Evolutionary conservation across 352 stramenopile species (phyloP).

Genomic region (Phytophthora foliorum): DNA sequence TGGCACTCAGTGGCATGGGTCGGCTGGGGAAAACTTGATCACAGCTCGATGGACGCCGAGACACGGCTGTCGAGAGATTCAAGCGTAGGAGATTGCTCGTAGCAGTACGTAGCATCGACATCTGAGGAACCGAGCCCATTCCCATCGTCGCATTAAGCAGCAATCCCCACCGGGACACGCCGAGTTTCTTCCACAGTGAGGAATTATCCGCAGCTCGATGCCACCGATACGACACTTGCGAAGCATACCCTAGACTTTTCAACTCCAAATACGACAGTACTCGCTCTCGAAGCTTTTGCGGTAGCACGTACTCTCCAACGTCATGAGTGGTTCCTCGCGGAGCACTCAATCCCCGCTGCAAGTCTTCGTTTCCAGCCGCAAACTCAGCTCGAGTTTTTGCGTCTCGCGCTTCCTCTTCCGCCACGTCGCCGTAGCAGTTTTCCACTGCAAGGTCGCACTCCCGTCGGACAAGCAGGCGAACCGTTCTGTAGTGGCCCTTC

Average conservation of each 20-base stretch:
- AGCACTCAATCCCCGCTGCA: too few relatives aligned
- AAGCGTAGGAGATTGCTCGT: conserved; percentile 26
- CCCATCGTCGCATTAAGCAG: conserved; percentile 68
- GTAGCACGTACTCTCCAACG: conserved; percentile 37
- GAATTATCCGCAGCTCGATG: conserved; percentile 73
- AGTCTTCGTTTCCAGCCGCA: conserved; percentile 57
- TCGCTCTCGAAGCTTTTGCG: conserved; percentile 60
- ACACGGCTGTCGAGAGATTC: conserved; percentile 26
- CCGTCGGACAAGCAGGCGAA: conserved; percentile 68
- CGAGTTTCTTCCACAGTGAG: conserved; percentile 68
- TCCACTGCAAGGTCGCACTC: conserved; percentile 60
- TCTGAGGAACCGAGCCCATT: conserved; percentile 50
- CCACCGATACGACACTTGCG: conserved; percentile 79
- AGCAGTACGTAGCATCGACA: conserved; percentile 40
- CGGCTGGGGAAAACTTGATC: conserved; percentile 33
- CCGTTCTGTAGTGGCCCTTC: conserved; percentile 70
- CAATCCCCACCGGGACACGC: conserved; percentile 78
- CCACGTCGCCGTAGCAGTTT: conserved; percentile 78
- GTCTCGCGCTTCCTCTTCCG: conserved; percentile 70
- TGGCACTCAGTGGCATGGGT: conserved; percentile 19
- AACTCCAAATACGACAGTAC: conserved; percentile 78
- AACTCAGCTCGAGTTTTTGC: conserved; percentile 69
- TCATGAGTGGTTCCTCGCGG: background rate
- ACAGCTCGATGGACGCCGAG: conserved; percentile 43
- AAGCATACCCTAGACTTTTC: conserved; percentile 63